These are phyloP conservation scores for Daldinia bambusicola DNA, from an alignment of 495 filamentous ascomycete genomes.

Conservation along the genomic window DNA sequence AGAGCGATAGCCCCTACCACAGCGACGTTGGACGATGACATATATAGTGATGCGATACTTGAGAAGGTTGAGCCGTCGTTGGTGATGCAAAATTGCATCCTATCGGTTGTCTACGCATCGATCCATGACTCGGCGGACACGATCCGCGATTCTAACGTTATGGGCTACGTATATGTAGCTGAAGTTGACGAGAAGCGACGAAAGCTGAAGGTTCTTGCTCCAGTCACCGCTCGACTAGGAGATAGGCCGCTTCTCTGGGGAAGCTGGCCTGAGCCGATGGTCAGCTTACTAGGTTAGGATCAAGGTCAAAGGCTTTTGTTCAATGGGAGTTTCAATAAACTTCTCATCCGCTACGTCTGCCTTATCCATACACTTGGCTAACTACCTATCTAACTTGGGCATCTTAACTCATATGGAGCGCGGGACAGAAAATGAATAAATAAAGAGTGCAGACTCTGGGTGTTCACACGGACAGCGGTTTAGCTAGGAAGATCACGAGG, in stretches of 20 bases:
- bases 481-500: background rate
- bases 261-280: slow-evolving; percentile 64
- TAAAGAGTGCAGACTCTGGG: background rate
- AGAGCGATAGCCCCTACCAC: slow-evolving; percentile 23
- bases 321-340: background rate
- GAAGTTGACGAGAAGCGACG: slow-evolving; percentile 89
- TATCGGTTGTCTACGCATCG: slow-evolving; percentile 82
- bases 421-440: background rate
- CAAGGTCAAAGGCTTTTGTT: background rate
- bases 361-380: background rate
- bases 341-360: background rate
- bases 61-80: slow-evolving; percentile 67
- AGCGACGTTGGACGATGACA: slow-evolving; percentile 36
- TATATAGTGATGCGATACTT: slow-evolving; percentile 56
- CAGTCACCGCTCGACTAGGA: slow-evolving; percentile 81
- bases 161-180: slow-evolving; percentile 91
- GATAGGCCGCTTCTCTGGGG: slow-evolving; percentile 77
- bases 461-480: too few relatives aligned
- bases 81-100: slow-evolving; percentile 71
- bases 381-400: background rate
- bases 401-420: background rate
- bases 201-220: slow-evolving; percentile 81
- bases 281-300: slow-evolving; percentile 57
- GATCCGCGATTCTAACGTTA: slow-evolving; percentile 84
- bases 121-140: slow-evolving; percentile 71